Evolutionary conservation across 306 rosid species (phyloP), one percentile per base, ranked within the genome.

Genomic region (Ammopiptanthus mongolicus): DNA sequence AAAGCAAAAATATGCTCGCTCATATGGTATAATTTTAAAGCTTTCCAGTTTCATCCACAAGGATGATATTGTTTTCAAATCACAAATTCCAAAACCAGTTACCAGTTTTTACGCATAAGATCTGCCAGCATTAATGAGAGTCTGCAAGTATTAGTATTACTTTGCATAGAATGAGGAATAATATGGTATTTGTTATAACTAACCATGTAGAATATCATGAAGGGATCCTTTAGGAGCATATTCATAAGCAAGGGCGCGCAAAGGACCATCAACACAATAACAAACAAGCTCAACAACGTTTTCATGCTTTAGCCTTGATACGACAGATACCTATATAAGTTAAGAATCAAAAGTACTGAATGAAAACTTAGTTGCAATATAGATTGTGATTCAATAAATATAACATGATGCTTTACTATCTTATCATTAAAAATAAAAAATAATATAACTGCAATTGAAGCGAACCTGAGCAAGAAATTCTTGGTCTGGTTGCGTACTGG

Each of bases 181-280:
- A 51, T 33, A 33, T n/a, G 18, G 50, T 15, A 51, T 18, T 6
- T 53, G 55, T 59, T 62, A 33, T 19, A n/a, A 76, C 83, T 76
- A 58, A 88, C 97, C 96, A 47, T 90, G 96, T 31, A 92, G 85
- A 78, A 85, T 82, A 76, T 90, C 96, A 68, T 92, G 93, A 72
- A 92, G 93, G 63, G 97, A 90, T 14, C 93, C 97, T 13, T 88
- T 76, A 42, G 96, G 89, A 74, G 97, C 93, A 84, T 76, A 88
- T 78, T 90, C 93, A 52, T 82, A 90, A 13, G 93, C 87, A 67
- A 92, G 92, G 78, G 88, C 85, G 13, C 89, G 93, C 21, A 86
- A 84, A 70, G 93, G 84, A 53, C 96, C 93, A 63, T 88, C 93
- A 14, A 85, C 79, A 33, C 92, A 86, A 75, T 90, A 92, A 83